A percentile compares a stretch with the other conserved stretches of the same genome.
Evolutionary conservation across 768 basidiomycete genomes (phyloP).

Genomic region (Hericium erinaceus): DNA sequence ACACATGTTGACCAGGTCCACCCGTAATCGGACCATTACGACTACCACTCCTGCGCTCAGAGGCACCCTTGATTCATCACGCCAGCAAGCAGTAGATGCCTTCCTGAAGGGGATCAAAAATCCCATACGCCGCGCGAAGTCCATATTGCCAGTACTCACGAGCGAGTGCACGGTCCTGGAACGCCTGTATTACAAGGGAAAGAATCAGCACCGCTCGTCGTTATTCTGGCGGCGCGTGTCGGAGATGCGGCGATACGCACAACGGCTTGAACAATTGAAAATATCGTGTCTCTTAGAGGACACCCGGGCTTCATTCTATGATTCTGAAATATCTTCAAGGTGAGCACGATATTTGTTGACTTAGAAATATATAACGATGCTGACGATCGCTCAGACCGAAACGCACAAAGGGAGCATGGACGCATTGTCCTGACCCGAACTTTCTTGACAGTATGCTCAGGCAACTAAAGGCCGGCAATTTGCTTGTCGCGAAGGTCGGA

Average conservation of each 20-base stretch:
- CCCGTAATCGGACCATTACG: background rate
- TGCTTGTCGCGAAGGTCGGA: constrained; percentile 41
- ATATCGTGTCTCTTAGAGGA: constrained; percentile 18
- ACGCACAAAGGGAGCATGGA: constrained; percentile 55
- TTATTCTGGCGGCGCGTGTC: constrained; percentile 61
- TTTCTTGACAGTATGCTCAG: constrained; percentile 26
- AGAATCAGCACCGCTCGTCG: constrained; percentile 65
- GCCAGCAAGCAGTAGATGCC: constrained; percentile 37
- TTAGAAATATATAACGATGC: background rate
- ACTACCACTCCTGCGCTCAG: constrained; percentile 16
- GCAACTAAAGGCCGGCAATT: constrained; percentile 26
- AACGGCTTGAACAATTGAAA: constrained; percentile 21
- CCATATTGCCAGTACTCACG: constrained; percentile 29
- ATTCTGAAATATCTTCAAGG: constrained; percentile 26
- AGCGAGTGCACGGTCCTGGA: constrained; percentile 54
- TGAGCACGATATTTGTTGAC: constrained; percentile 18
- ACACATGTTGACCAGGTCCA: too few species aligned
- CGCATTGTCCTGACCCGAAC: constrained; percentile 37
- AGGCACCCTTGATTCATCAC: constrained; percentile 12
- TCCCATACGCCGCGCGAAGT: constrained; percentile 42
- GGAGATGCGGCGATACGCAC: constrained; percentile 50
- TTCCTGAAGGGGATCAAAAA: constrained; percentile 53
- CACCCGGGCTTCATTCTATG: constrained; percentile 47
- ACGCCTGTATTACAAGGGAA: constrained; percentile 68
- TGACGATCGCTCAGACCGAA: constrained; percentile 33